These are phyloP conservation scores for Chloranthus sessilifolius DNA, from an alignment of 164 flowering plant species.

Conservation along the genomic window DNA sequence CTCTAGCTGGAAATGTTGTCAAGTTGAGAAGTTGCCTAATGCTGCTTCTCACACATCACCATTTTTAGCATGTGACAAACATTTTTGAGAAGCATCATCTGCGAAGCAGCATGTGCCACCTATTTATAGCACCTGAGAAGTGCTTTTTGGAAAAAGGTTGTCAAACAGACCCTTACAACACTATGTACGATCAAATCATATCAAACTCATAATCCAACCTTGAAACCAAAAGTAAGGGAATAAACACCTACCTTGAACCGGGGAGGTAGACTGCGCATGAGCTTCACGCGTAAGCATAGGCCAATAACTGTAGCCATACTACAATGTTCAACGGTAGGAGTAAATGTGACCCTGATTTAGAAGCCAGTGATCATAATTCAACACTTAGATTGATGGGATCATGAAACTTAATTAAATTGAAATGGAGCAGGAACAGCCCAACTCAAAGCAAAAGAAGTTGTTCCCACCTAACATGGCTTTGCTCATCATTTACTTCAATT, in stretches of 20 bases:
- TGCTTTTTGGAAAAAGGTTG: no score
- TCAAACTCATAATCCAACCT: not conserved
- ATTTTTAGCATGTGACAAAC: no score
- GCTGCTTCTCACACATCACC: no score
- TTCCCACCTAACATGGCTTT: constrained; percentile 52
- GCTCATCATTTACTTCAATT: constrained; percentile 62
- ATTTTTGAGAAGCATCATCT: no score
- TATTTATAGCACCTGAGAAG: no score
- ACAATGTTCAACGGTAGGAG: constrained; percentile 89
- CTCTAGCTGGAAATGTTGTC: no score
- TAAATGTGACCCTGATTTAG: constrained; percentile 68
- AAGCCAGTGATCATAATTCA: not conserved
- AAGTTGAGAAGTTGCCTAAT: no score
- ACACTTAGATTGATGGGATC: not conserved
- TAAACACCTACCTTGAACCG: constrained; percentile 60
- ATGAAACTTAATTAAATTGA: not conserved
- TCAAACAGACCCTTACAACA: no score
- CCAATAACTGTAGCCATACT: constrained; percentile 87
- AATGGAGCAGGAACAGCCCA: not conserved
- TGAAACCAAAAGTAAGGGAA: not conserved
- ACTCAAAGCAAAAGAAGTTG: not conserved
- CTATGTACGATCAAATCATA: not conserved
- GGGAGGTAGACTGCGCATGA: constrained; percentile 75
- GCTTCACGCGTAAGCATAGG: constrained; percentile 72
- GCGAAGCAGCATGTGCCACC: no score